Evolutionary conservation across 805 yeast species (phyloP), one percentile per base, ranked within the genome.

Genomic region (Yarrowia yakushimensis): DNA sequence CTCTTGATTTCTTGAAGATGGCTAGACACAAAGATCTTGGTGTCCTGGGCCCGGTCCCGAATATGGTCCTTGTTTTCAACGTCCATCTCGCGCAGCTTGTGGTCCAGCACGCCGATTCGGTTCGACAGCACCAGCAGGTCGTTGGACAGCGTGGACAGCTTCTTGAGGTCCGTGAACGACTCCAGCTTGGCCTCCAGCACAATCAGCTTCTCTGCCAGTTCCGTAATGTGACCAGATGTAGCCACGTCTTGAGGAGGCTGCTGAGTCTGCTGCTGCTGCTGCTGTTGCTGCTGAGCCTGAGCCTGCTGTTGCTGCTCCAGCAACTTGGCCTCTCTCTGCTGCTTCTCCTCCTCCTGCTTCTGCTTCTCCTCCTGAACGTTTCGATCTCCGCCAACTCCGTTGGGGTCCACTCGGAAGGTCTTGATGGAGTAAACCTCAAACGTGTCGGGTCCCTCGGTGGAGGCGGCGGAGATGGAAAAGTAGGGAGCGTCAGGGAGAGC

Each of bases 391-490:
- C 36, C 45, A 20, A 52, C 52, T 0, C 54, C 41, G 13, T 36
- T 27, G n/a, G 34, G 33, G 3, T 37, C 52, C 9, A 42, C 55
- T 7, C 61, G 23, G 39, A 55, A 67, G 5, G 67, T 63, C 20
- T 67, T 52, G 41, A 67, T 33, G 8, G 60, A 54, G 43, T 65
- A 62, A 15, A 69, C 20, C 22, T 63, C 54, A 34, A 69, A 67
- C 10, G 62, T 62, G 36, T 69, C 71, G 4, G 70, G 67, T 1
- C 61, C 25, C 11, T 62, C 64, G 9, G 67, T 31, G 17, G 66
- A 63, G 4, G 64, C 60, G 10, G 78, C 79, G 12, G 76, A 69
- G 20, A 74, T 60, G 20, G 79, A 78, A 31, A 74, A 65, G 63
- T 65, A 68, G 64, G 67, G 68, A 20, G 69, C 70, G 17, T 62